These are phyloP conservation scores for Erysiphe pulchra DNA, from an alignment of 2,329 filamentous ascomycete species.

Conservation along the genomic window DNA sequence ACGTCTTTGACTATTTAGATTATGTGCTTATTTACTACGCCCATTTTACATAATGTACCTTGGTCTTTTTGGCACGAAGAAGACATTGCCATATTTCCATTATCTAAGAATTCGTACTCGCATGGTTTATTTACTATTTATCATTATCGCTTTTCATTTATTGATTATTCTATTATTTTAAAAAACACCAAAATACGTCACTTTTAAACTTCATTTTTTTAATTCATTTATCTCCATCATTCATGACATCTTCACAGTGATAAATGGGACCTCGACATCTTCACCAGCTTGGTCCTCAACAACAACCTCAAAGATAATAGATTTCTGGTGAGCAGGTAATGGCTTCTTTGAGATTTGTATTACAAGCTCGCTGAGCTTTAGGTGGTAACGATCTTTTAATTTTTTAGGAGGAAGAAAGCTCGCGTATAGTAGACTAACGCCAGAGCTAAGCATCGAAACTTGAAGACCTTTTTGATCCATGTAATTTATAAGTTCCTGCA, in stretches of 20 bases:
- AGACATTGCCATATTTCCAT: no score
- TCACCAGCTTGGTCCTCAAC: constrained; percentile 71
- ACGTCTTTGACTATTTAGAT: no score
- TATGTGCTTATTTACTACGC: no score
- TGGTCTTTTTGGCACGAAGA: no score
- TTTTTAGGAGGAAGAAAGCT: constrained; percentile 63
- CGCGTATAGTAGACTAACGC: constrained; percentile 81
- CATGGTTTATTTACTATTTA: no score
- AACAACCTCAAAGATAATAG: constrained; percentile 89
- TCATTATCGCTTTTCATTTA: no score
- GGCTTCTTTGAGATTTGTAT: constrained; percentile 79
- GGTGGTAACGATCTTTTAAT: constrained; percentile 51
- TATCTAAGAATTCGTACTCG: no score
- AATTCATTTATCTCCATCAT: not conserved
- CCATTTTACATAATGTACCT: no score
- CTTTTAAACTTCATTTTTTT: not conserved
- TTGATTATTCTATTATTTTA: no score
- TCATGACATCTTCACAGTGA: constrained; percentile 34
- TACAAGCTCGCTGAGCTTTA: constrained; percentile 75
- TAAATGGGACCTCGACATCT: constrained; percentile 91
- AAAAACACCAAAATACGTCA: not conserved
- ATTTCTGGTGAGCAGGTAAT: constrained; percentile 75
- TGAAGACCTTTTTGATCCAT: constrained; percentile 61
- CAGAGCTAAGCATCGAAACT: constrained; percentile 89
- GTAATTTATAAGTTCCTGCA: constrained; percentile 57